These are phyloP conservation scores for Myrica gale DNA, from an alignment of 306 rosid species.

Conservation along the genomic window DNA sequence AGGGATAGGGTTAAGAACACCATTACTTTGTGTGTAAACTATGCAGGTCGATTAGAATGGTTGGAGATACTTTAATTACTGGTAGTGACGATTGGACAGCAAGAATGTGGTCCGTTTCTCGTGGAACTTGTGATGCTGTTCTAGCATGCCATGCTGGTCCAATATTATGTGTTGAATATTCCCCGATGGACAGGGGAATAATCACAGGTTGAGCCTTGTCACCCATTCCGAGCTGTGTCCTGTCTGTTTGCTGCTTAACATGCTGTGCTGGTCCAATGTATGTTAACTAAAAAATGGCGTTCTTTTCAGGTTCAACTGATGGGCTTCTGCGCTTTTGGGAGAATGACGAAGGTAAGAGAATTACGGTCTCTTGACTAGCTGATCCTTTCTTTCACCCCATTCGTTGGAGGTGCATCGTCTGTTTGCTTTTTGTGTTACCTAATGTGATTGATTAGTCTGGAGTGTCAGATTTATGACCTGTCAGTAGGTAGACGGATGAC, in stretches of 20 bases:
- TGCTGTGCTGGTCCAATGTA: background rate
- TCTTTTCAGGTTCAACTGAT: conserved; percentile 83
- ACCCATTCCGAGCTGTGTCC: conserved; percentile 19
- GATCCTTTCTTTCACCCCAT: conserved; percentile 14
- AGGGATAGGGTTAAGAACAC: conserved; percentile 18
- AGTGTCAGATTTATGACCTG: background rate
- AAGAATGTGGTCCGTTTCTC: conserved; percentile 88
- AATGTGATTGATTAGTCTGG: background rate
- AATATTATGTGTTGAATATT: conserved; percentile 82
- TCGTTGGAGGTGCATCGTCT: conserved; percentile 19
- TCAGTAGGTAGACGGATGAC: background rate
- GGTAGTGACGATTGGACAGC: conserved; percentile 99
- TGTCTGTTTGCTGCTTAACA: background rate
- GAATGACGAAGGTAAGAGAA: conserved; percentile 77
- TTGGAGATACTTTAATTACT: conserved; percentile 81
- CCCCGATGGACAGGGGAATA: conserved; percentile 84
- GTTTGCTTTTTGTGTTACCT: conserved; percentile 3
- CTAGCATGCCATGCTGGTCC: conserved; percentile 99
- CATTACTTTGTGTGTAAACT: conserved; percentile 17
- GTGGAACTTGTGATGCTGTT: conserved; percentile 98
- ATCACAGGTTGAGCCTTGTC: conserved; percentile 57
- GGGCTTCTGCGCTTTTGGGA: conserved; percentile 98
- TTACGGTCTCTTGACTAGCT: conserved; percentile 23
- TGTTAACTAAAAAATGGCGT: conserved; percentile 23
- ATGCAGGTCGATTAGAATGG: conserved; percentile 96